Evolutionary conservation across 495 filamentous ascomycete genomes (phyloP).

Genomic region (Articulospora tetracladia): DNA sequence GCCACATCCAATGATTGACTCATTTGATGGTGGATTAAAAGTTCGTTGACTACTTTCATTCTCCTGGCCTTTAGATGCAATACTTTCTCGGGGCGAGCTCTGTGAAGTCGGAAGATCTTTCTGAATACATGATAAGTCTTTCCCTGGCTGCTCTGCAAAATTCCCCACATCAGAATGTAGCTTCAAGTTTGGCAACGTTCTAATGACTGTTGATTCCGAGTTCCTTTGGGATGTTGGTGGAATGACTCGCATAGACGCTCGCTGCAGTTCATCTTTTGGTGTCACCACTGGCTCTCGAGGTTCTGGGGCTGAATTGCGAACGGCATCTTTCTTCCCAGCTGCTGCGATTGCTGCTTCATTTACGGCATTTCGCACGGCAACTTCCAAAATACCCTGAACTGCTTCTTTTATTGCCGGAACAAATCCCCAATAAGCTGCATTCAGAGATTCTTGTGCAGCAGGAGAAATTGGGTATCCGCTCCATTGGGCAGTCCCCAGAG

Average conservation of each 20-base stretch:
- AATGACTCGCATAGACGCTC: slow-evolving; percentile 8
- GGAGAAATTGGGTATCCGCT: not conserved
- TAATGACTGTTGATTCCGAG: slow-evolving; percentile 7
- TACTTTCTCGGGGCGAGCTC: not conserved
- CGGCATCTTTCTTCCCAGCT: slow-evolving; percentile 9
- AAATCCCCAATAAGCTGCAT: slow-evolving; percentile 24
- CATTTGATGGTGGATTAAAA: not conserved
- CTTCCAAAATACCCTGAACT: slow-evolving; percentile 19
- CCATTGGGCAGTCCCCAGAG: not conserved
- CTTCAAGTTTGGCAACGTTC: not conserved
- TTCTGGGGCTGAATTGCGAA: slow-evolving; percentile 8
- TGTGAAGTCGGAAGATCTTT: not conserved
- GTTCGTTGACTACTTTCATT: not conserved
- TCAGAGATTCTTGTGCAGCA: slow-evolving; percentile 4
- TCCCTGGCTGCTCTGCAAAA: not conserved
- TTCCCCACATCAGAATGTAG: not conserved
- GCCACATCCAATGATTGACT: not conserved
- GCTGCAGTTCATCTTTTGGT: slow-evolving; percentile 16
- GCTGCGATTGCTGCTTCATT: slow-evolving; percentile 9
- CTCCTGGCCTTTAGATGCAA: not conserved
- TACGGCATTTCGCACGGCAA: slow-evolving; percentile 20
- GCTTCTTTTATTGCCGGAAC: slow-evolving; percentile 18
- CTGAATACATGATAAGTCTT: not conserved
- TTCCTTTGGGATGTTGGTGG: slow-evolving; percentile 1
- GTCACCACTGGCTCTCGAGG: slow-evolving; percentile 6